Percentiles rank a stretch among this genome's conserved stretches.
Conservation (phyloP, 169 alveolate species). For the Condylostoma magnum region DNA sequence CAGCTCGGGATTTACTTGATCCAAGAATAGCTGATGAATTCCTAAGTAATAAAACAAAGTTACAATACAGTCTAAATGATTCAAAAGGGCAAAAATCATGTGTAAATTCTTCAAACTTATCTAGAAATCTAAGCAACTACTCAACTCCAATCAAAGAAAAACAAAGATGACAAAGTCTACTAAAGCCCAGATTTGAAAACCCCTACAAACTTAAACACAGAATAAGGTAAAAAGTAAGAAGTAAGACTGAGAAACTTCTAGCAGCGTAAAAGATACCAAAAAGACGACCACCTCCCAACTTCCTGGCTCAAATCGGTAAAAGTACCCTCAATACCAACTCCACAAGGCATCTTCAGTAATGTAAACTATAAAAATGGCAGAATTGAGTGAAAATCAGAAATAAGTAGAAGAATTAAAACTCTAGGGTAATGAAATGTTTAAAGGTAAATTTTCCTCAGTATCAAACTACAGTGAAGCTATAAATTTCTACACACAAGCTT, state of each 20-base stretch:
- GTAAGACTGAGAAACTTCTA: background rate
- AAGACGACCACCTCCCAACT: background rate
- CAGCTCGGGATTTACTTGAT: no score
- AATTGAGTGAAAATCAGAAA: no score
- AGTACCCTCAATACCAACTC: no score
- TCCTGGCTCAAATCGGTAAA: background rate
- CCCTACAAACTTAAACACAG: background rate
- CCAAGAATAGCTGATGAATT: background rate
- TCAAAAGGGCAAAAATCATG: background rate
- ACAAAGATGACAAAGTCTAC: background rate
- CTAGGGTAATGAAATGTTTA: conserved; percentile 21
- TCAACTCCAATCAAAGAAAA: background rate
- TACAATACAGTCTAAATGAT: background rate
- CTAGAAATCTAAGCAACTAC: background rate
- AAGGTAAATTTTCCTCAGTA: no score
- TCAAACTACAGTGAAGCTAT: conserved; percentile 68
- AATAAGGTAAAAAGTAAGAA: background rate
- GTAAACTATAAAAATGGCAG: no score
- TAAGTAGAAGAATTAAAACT: conserved; percentile 25
- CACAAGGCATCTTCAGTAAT: no score
- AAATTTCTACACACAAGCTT: conserved; percentile 67
- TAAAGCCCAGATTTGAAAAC: background rate
- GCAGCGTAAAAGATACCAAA: background rate
- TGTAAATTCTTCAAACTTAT: background rate
- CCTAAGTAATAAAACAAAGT: background rate